Base-by-base conservation (phyloP, 2,329 filamentous ascomycete genomes). In the Knoxdaviesia capensis region DNA sequence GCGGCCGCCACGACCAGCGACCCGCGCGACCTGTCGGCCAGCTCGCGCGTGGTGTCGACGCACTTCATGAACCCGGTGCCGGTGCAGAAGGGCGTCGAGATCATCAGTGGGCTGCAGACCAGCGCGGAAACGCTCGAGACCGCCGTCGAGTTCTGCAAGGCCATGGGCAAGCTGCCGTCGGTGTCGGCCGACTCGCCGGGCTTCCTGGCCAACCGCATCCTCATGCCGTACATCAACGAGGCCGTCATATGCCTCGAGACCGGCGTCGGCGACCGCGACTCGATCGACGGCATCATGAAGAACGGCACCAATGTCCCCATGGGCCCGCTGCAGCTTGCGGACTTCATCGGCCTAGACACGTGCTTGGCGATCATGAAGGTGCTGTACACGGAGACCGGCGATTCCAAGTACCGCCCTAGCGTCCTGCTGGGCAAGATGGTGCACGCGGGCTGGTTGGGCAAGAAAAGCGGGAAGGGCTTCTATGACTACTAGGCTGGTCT, bases 1-100 rank as follows among this genome's bases (percentile, higher is more conserved):
- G 90, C 90, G 20, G 87, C 90, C 4, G 75, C 87, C 7, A 88
- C 88, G 1, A 80, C 77, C 30, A 66, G 68, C 43, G 75, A 93
- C 54, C 80, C 85, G 1, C 88, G 65, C 11, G 82, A 94, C 53
- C 77, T 83, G 29, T 79, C 77, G 37, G 81, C 78, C 36, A 80
- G 84, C 37, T 88, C 85, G 5, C 80, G 90, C 39, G 90, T 98
- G 7, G 76, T 98, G 43, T 85, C 84, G 41, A 96, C 90, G 10
- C 90, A 98, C 60, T 98, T 98, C 62, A 98, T 98, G 90, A 98
- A 98, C 66, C 90, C 90, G 0, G 90, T 98, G 0, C 90, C 90
- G 2, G 65, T 98, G 32, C 90, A 96, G 57, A 94, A 94, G 61
- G 90, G 90, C 41, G 90, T 98, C 5, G 90, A 98, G 63, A 94